Conservation (phyloP, 768 basidiomycete species). For the Termitomyces sp. region DNA sequence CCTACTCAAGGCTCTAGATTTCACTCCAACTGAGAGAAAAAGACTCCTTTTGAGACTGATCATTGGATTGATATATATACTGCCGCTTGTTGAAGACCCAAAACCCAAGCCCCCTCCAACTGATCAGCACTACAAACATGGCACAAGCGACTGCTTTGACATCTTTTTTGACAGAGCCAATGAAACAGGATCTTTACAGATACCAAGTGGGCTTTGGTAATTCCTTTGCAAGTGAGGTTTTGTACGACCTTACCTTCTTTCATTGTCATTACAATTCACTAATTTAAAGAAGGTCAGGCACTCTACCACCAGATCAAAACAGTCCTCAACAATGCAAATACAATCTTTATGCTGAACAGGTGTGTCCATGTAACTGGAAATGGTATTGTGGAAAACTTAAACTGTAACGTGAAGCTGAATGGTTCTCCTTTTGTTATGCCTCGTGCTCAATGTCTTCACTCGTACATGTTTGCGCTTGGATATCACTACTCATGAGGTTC, state of each 20-base stretch:
- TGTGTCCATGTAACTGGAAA: conserved; percentile 13
- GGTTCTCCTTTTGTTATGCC: conserved; percentile 60
- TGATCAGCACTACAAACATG: background rate
- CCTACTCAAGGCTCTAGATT: background rate
- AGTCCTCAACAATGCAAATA: conserved; percentile 61
- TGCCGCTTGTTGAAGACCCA: background rate
- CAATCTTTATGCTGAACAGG: conserved; percentile 58
- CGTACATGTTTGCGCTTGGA: conserved; percentile 28
- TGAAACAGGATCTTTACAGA: conserved; percentile 46
- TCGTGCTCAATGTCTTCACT: conserved; percentile 46
- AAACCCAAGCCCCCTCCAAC: background rate
- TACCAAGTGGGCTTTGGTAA: conserved; percentile 62
- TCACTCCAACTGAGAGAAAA: background rate
- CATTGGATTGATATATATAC: background rate
- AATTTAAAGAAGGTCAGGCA: conserved; percentile 38
- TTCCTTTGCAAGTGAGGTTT: conserved; percentile 49
- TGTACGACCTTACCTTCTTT: conserved; percentile 31
- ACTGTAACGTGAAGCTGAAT: conserved; percentile 41
- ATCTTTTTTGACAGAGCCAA: conserved; percentile 31
- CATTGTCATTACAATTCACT: background rate
- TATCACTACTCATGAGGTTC: background rate
- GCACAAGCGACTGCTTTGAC: conserved; percentile 36
- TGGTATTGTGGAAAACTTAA: background rate
- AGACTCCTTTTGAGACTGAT: background rate
- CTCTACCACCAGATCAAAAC: conserved; percentile 57